Conservation (phyloP, 345 rosid species). For the Citrus cavaleriei region DNA sequence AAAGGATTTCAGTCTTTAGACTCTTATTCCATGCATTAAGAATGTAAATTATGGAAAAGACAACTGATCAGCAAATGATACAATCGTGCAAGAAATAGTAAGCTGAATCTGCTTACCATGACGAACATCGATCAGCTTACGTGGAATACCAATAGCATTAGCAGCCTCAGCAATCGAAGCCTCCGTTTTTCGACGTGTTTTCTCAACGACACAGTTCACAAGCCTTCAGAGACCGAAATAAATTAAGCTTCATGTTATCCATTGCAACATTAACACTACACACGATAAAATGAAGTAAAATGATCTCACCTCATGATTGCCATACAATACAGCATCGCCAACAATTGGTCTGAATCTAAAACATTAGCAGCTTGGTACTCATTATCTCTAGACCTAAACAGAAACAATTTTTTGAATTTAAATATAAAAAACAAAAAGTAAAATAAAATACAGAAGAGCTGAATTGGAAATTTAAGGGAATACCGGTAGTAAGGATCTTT, state of each 20-base stretch:
- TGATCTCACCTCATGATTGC: constrained; percentile 70
- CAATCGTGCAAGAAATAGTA: background rate
- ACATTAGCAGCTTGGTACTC: constrained; percentile 38
- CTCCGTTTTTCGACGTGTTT: constrained; percentile 59
- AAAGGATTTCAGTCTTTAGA: background rate
- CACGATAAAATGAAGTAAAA: background rate
- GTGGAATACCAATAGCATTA: constrained; percentile 71
- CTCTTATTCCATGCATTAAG: background rate
- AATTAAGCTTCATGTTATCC: background rate
- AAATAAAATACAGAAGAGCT: background rate
- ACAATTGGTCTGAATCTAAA: constrained; percentile 63
- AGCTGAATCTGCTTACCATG: constrained; percentile 59
- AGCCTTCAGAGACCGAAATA: constrained; percentile 49
- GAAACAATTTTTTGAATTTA: background rate
- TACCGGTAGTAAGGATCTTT: constrained; percentile 75
- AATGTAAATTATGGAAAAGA: background rate
- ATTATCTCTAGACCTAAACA: constrained; percentile 44
- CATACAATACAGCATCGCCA: constrained; percentile 79
- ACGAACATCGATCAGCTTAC: constrained; percentile 81
- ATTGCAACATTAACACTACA: background rate
- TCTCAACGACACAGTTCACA: constrained; percentile 87
- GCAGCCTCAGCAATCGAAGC: constrained; percentile 93
- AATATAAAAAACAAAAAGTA: background rate
- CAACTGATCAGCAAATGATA: background rate
- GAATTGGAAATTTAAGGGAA: background rate